These are phyloP conservation scores for Ceratobasidium sp. DNA, from an alignment of 1,284 basidiomycete species.

Conservation along the genomic window DNA sequence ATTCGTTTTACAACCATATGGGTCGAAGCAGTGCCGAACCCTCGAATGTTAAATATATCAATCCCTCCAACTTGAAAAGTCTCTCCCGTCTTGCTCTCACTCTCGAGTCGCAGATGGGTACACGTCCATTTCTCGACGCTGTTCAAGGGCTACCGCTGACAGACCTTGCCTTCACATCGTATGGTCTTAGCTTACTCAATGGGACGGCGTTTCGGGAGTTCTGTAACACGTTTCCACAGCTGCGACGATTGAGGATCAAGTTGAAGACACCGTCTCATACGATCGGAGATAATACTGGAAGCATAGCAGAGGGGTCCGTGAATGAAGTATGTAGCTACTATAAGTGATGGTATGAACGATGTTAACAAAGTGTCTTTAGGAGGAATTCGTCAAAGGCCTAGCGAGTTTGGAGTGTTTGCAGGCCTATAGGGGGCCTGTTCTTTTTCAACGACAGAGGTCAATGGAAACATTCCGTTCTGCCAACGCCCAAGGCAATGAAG, in stretches of 20 bases:
- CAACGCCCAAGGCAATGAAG: neutral
- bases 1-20: constrained; percentile 21
- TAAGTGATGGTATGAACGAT: too few species aligned
- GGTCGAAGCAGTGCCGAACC: neutral
- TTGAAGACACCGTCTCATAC: neutral
- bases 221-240: constrained; percentile 1
- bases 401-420: neutral
- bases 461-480: neutral
- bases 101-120: constrained; percentile 25
- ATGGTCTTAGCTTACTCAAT: constrained; percentile 3
- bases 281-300: neutral
- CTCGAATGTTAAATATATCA: neutral
- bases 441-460: neutral
- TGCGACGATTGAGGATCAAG: constrained; percentile 1
- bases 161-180: constrained; percentile 6
- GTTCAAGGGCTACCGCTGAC: neutral
- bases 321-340: constrained; percentile 2
- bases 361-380: neutral
- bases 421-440: constrained; percentile 5
- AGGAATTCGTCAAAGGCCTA: constrained; percentile 10
- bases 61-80: neutral
- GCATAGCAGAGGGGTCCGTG: neutral
- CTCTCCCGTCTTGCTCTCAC: neutral
- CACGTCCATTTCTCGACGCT: constrained; percentile 1
- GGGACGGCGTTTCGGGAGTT: constrained; percentile 8